Evolutionary conservation across 139 green algal genomes (phyloP).

Genomic region (Tetratostichococcus sp.): DNA sequence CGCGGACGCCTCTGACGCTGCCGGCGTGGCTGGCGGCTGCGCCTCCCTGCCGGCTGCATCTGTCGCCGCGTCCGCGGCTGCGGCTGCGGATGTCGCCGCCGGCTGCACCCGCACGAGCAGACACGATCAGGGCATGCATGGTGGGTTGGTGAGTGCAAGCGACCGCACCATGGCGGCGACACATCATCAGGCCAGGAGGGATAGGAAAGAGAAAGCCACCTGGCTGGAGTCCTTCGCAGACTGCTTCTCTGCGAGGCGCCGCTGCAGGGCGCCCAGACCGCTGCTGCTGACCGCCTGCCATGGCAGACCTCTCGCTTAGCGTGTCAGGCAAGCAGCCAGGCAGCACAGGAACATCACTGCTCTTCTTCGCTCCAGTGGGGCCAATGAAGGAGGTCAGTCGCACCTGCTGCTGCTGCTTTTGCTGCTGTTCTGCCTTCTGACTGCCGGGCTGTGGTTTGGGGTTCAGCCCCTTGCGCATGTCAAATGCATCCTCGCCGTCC

Average conservation of each 20-base stretch:
- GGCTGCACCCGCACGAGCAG: neutral
- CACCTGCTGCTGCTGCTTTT: neutral
- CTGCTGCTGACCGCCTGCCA: neutral
- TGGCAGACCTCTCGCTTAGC: neutral
- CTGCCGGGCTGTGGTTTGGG: neutral
- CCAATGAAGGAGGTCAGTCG: too few relatives aligned
- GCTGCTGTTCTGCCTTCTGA: neutral
- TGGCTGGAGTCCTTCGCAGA: neutral
- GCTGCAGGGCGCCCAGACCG: neutral
- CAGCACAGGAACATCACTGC: too few relatives aligned
- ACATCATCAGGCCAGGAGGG: too few relatives aligned
- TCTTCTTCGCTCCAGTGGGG: too few relatives aligned
- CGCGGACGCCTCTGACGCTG: neutral
- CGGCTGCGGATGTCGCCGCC: neutral
- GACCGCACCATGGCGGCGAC: too few relatives aligned
- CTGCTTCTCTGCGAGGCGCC: neutral
- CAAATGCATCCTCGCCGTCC: slow-evolving; percentile 93
- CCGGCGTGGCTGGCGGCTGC: too few relatives aligned
- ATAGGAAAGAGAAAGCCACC: too few relatives aligned
- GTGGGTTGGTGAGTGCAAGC: too few relatives aligned
- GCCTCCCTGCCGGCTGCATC: neutral
- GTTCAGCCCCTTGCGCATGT: slow-evolving; percentile 83
- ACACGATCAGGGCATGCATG: too few relatives aligned
- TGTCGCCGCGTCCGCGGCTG: neutral
- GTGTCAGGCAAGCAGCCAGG: neutral